Conservation (phyloP, 139 green algal species). For the Closterium sp. region DNA sequence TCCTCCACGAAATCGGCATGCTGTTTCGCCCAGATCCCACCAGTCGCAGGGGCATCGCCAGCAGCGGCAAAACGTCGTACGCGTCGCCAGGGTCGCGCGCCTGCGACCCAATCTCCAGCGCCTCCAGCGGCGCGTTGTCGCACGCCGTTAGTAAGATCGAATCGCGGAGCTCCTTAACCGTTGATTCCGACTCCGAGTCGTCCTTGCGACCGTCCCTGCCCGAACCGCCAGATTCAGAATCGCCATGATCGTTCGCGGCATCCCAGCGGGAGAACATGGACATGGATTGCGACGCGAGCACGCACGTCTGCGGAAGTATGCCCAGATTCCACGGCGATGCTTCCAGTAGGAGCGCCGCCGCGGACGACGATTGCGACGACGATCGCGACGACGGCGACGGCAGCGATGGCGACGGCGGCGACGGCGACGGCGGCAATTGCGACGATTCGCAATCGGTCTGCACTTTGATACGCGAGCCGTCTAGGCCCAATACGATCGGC, state of each 20-base stretch:
- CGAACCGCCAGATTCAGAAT: neutral
- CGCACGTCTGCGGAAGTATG: neutral
- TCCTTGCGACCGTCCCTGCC: too few relatives aligned
- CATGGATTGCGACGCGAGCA: neutral
- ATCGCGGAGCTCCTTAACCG: neutral
- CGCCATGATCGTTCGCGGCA: neutral
- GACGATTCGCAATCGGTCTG: neutral
- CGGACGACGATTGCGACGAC: neutral
- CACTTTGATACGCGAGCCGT: neutral
- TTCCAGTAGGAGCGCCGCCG: too few relatives aligned
- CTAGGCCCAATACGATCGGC: neutral
- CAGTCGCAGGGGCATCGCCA: neutral
- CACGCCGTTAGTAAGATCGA: neutral
- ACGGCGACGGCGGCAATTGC: too few relatives aligned
- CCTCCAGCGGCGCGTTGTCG: neutral
- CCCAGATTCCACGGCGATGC: too few relatives aligned
- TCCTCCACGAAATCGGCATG: neutral
- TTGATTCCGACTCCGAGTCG: too few relatives aligned
- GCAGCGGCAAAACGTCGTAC: neutral
- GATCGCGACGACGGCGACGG: too few relatives aligned
- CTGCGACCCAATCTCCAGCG: neutral
- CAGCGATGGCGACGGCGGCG: too few relatives aligned
- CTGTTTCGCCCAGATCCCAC: neutral
- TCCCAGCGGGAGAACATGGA: neutral
- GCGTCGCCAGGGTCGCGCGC: neutral